phyloP scores from a whole-genome alignment of 805 yeast species.

The Ogataea pignaliae region DNA sequence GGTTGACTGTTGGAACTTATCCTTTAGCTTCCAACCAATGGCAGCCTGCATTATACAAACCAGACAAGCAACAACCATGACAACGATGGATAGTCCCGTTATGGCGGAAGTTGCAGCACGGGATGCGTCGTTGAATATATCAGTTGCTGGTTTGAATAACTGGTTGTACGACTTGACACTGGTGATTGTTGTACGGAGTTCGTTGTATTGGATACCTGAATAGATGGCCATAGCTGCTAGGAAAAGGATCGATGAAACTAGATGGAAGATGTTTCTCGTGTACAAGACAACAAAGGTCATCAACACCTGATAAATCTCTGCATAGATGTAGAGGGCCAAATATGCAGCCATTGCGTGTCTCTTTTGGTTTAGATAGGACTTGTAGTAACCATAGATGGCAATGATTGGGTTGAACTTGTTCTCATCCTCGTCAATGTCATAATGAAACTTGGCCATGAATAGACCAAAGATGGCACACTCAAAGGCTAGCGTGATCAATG shows the following conservation, averaged over 20 bases:
- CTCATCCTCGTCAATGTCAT: slow-evolving; percentile 15
- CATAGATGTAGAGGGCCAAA: slow-evolving; percentile 40
- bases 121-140: slow-evolving; percentile 3
- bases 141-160: slow-evolving; percentile 7
- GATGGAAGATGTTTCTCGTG: slow-evolving; percentile 35
- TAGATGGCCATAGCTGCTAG: slow-evolving; percentile 39
- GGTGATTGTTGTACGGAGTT: slow-evolving; percentile 27
- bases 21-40: slow-evolving; percentile 18
- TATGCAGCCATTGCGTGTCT: slow-evolving; percentile 27
- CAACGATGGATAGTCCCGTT: slow-evolving; percentile 35
- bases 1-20: slow-evolving; percentile 13
- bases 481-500: slow-evolving; percentile 32
- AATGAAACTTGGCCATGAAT: slow-evolving; percentile 31
- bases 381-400: slow-evolving; percentile 27
- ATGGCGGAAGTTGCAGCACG: slow-evolving; percentile 28
- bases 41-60: slow-evolving; percentile 31
- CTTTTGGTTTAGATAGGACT: slow-evolving; percentile 8
- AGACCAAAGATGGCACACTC: slow-evolving; percentile 37
- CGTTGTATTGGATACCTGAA: slow-evolving; percentile 40
- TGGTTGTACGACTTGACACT: slow-evolving; percentile 8
- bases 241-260: slow-evolving; percentile 30
- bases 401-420: slow-evolving; percentile 14
- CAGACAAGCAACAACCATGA: slow-evolving; percentile 34
- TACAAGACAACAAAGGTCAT: slow-evolving; percentile 34
- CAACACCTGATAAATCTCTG: slow-evolving; percentile 36